Evolutionary conservation across 768 basidiomycete species (phyloP).

Genomic region (Naganishia onofrii): DNA sequence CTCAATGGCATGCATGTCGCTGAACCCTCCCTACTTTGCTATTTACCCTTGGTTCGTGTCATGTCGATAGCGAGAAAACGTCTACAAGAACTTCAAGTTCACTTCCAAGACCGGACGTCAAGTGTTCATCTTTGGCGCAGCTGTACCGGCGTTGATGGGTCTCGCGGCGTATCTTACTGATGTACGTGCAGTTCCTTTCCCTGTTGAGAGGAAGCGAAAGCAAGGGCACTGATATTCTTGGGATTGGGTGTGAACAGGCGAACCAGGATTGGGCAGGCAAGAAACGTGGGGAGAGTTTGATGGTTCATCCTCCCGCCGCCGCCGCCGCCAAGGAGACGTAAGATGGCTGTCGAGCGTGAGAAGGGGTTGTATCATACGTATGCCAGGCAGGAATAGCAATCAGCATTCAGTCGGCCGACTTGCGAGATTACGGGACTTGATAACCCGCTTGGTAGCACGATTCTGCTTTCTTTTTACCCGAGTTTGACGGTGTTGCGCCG

Average conservation of each 20-base stretch:
- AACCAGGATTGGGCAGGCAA: conserved; percentile 49
- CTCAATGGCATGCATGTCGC: too few relatives aligned
- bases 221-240: conserved; percentile 20
- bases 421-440: too few relatives aligned
- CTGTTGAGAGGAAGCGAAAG: conserved; percentile 21
- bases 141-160: conserved; percentile 60
- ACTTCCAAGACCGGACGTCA: conserved; percentile 66
- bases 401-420: too few relatives aligned
- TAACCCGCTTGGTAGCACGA: too few relatives aligned
- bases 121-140: conserved; percentile 62
- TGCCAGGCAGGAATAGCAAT: too few relatives aligned
- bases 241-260: conserved; percentile 29
- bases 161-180: conserved; percentile 38
- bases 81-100: conserved; percentile 79
- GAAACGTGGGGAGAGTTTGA: conserved; percentile 30
- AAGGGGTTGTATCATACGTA: too few relatives aligned
- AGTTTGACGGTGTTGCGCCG: too few relatives aligned
- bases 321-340: not conserved
- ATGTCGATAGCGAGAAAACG: conserved; percentile 67
- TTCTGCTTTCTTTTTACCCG: too few relatives aligned
- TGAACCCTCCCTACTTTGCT: too few relatives aligned
- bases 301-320: not conserved
- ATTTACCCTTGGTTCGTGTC: not conserved
- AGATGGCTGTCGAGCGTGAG: too few relatives aligned
- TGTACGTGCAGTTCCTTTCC: conserved; percentile 38